Evolutionary conservation across 495 filamentous ascomycete species (phyloP), one percentile per base, ranked within the genome.

Genomic region (Pseudevernia furfuracea): DNA sequence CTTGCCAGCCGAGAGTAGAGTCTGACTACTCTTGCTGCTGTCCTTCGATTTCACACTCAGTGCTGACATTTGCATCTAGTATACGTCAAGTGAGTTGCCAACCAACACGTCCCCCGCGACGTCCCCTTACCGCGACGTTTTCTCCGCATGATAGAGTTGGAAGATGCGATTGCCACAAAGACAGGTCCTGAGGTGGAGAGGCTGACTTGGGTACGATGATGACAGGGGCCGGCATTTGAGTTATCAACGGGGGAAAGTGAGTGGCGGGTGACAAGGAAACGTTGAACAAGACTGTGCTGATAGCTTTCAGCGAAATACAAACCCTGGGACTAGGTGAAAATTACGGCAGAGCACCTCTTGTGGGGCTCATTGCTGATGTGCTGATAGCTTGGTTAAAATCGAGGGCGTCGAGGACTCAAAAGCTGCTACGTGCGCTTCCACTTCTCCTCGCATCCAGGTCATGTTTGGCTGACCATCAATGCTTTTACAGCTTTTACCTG

Each of bases 341-440:
- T 14, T 1, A 32, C 32, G 12, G 36, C 30, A 14, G 34, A 30
- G 15, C 25, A 52, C 23, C 2, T 12, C 12, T 30, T 52, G 15
- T 17, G 9, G 36, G 34, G 37, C 17, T 28, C 77, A 74, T 63
- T 65, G 64, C 72, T 75, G 69, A 76, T 72, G 65, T 52, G 48
- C 32, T 68, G 58, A 66, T 65, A 82, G 81, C 74, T 82, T 98
- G 79, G 86, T 98, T 82, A 90, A 96, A 84, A 95, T 98, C 75
- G 90, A 97, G 81, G 93, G 93, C 77, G 94, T 96, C 71, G 91
- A 93, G 71, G 85, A 88, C 82, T 81, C 88, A 68, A 81, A 87
- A 70, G 90, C 88, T 74, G 94, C 94, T 91, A 85, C 68, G 84
- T 89, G 66, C 28, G 57, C 11, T 48, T 53, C 52, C 48, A 52